Evolutionary conservation across 108 stramenopile species (phyloP).

Genomic region (Cyclotella kingstonii): DNA sequence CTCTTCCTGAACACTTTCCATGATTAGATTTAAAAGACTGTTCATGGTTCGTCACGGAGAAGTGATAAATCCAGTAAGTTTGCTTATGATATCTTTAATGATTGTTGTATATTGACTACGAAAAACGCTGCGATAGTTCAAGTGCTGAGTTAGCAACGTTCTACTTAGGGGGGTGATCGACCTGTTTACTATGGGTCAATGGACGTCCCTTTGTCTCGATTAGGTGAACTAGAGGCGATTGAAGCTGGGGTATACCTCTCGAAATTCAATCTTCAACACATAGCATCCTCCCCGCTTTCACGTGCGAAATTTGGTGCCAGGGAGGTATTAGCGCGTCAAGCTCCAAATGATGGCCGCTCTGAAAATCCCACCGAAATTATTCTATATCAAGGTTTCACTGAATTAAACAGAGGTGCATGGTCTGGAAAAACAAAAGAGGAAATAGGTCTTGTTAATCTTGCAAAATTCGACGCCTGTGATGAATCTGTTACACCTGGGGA

Average conservation of each 20-base stretch:
- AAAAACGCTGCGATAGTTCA: neutral
- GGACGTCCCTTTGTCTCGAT: slow-evolving; percentile 80
- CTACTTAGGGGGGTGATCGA: slow-evolving; percentile 66
- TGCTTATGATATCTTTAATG: neutral
- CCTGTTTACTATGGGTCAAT: slow-evolving; percentile 83
- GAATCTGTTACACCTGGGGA: slow-evolving; percentile 75
- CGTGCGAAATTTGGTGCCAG: slow-evolving; percentile 82
- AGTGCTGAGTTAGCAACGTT: neutral
- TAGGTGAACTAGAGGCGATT: slow-evolving; percentile 80
- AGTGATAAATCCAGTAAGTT: slow-evolving; percentile 80
- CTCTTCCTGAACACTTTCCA: neutral
- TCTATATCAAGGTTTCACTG: slow-evolving; percentile 68
- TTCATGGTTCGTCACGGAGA: slow-evolving; percentile 88
- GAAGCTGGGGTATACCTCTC: slow-evolving; percentile 73
- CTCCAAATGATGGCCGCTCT: slow-evolving; percentile 6
- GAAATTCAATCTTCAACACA: slow-evolving; percentile 60
- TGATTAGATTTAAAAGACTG: slow-evolving; percentile 54
- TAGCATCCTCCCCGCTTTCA: slow-evolving; percentile 72
- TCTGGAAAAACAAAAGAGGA: slow-evolving; percentile 68
- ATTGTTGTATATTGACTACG: neutral
- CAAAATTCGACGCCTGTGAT: slow-evolving; percentile 81
- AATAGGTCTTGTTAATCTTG: slow-evolving; percentile 70
- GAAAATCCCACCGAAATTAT: slow-evolving; percentile 28
- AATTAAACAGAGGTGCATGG: slow-evolving; percentile 78
- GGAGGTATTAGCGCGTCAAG: slow-evolving; percentile 45